Conservation (phyloP, 169 alveolate genomes). For the Ichthyophthirius multifiliis region DNA sequence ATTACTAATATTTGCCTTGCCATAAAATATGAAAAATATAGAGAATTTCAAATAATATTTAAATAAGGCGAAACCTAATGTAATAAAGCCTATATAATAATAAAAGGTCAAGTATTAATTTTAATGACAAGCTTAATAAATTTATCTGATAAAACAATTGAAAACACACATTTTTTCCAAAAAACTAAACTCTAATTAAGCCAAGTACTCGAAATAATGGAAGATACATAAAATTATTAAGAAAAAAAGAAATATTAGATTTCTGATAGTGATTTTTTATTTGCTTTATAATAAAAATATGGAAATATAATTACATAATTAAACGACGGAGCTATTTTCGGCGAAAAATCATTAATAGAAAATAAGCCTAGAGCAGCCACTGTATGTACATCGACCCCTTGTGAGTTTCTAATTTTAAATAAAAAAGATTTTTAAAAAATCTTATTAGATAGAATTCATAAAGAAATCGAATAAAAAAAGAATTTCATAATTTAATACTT, state of each 20-base stretch:
- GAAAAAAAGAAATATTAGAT: background rate
- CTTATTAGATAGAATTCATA: background rate
- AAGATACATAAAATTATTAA: background rate
- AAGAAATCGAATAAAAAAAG: background rate
- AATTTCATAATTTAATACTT: background rate
- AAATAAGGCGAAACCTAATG: constrained; percentile 2
- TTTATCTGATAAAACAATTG: background rate
- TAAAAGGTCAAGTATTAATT: background rate
- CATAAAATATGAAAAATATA: background rate
- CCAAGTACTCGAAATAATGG: background rate
- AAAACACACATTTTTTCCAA: background rate
- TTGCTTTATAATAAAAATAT: background rate
- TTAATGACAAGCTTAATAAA: background rate
- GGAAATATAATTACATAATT: constrained; percentile 7
- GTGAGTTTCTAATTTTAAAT: constrained; percentile 2
- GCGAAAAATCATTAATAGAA: constrained; percentile 24
- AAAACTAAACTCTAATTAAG: background rate
- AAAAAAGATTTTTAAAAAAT: background rate
- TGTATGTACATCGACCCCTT: background rate
- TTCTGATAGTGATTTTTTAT: background rate
- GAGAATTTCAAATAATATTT: background rate
- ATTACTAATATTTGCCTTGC: background rate
- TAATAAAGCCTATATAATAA: background rate
- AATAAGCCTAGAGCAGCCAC: constrained; percentile 41
- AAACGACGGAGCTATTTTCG: constrained; percentile 18